A percentile compares a stretch with the other conserved stretches of the same genome.
Evolutionary conservation across 1,139 yeast genomes (phyloP).

Genomic region (Spathaspora sp.): DNA sequence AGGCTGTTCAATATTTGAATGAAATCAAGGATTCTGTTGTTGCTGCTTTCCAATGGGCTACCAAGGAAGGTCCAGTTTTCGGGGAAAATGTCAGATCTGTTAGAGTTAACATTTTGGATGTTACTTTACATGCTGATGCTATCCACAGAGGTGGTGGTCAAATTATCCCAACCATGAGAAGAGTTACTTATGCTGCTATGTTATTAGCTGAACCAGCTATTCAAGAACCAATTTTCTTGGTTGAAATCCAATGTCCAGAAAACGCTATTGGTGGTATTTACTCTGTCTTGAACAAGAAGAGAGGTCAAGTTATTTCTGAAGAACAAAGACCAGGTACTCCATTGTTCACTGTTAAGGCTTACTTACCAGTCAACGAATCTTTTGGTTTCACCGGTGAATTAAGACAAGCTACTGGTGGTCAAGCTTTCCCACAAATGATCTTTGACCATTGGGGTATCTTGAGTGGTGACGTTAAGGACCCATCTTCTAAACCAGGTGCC

Average conservation of each 20-base stretch:
- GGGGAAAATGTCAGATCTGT: slow-evolving; percentile 96
- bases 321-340: slow-evolving; percentile 99
- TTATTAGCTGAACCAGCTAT: slow-evolving; percentile 98
- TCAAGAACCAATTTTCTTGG: slow-evolving; percentile 99
- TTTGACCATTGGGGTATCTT: slow-evolving; percentile 97
- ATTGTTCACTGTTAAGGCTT: slow-evolving; percentile 97
- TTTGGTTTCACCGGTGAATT: slow-evolving; percentile 99
- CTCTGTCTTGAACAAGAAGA: slow-evolving; percentile 99
- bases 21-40: slow-evolving; percentile 99
- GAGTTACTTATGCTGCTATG: slow-evolving; percentile 98
- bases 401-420: slow-evolving; percentile 99
- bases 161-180: slow-evolving; percentile 99
- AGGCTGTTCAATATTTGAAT: slow-evolving; percentile 98
- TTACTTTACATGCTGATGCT: slow-evolving; percentile 99
- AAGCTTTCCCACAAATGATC: slow-evolving; percentile 99
- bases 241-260: slow-evolving; percentile 99
- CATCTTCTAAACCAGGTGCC: slow-evolving; percentile 90
- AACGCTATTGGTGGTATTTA: slow-evolving; percentile 99
- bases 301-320: slow-evolving; percentile 99
- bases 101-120: slow-evolving; percentile 98
- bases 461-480: slow-evolving; percentile 91
- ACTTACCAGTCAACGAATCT: slow-evolving; percentile 99
- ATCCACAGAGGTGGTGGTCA: slow-evolving; percentile 99
- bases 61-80: slow-evolving; percentile 98
- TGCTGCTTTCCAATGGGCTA: slow-evolving; percentile 99